These are phyloP conservation scores for Ophiocordyceps camponoti-leonardi DNA, from an alignment of 2,329 filamentous ascomycete genomes.

Conservation along the genomic window DNA sequence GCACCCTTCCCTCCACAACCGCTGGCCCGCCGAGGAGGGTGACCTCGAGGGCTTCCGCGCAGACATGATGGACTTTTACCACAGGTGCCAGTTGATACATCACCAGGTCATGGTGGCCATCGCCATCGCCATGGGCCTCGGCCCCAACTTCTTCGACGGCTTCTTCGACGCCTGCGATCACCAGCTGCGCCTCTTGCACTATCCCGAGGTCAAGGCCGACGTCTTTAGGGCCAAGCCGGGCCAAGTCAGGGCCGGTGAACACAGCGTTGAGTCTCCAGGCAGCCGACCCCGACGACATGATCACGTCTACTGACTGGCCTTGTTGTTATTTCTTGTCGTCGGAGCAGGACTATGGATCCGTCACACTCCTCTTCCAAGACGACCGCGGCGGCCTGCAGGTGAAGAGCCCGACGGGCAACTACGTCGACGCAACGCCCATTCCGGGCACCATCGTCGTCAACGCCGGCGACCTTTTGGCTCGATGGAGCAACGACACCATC, in stretches of 20 bases:
- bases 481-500: slow-evolving; percentile 86
- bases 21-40: slow-evolving; percentile 43
- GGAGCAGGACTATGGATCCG: slow-evolving; percentile 38
- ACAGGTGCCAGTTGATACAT: slow-evolving; percentile 58
- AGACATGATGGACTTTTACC: slow-evolving; percentile 61
- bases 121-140: slow-evolving; percentile 61
- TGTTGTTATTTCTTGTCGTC: no score
- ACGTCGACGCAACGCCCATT: slow-evolving; percentile 72
- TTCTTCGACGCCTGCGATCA: slow-evolving; percentile 57
- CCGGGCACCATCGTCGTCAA: slow-evolving; percentile 73
- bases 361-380: slow-evolving; percentile 48
- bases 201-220: slow-evolving; percentile 48
- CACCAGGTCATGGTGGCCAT: slow-evolving; percentile 69
- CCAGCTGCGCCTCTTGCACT: slow-evolving; percentile 58
- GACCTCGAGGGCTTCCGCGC: slow-evolving; percentile 42
- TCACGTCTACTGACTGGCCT: no score
- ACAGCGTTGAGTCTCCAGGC: slow-evolving; percentile 29
- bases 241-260: slow-evolving; percentile 61
- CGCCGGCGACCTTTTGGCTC: slow-evolving; percentile 67
- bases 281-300: neutral
- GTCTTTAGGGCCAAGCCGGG: slow-evolving; percentile 50
- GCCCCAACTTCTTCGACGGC: slow-evolving; percentile 56
- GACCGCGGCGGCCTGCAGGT: slow-evolving; percentile 36
- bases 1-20: slow-evolving; percentile 49
- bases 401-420: slow-evolving; percentile 55